Percentiles rank a stretch among this genome's conserved stretches.
Evolutionary conservation across 208 protist genomes (phyloP).

Genomic region (Sergeia podlipaevii): DNA sequence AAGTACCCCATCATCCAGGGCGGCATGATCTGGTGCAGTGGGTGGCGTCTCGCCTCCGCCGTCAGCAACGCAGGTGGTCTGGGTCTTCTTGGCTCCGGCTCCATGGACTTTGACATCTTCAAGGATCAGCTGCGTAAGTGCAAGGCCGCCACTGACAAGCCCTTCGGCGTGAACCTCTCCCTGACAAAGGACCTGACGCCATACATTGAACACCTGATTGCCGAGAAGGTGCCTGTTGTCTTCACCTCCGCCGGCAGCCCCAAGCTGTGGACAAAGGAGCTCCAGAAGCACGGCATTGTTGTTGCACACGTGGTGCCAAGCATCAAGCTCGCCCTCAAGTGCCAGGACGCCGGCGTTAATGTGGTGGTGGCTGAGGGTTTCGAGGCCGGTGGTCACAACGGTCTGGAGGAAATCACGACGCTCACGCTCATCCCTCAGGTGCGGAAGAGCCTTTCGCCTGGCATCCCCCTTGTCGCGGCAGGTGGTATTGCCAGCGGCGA

Average conservation of each 20-base stretch:
- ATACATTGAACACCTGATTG: slow-evolving; percentile 64
- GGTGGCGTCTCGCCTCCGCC: slow-evolving; percentile 67
- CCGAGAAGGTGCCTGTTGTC: slow-evolving; percentile 80
- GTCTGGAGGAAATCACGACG: slow-evolving; percentile 60
- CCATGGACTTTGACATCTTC: slow-evolving; percentile 66
- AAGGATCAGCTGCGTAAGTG: slow-evolving; percentile 47
- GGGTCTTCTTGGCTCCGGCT: slow-evolving; percentile 76
- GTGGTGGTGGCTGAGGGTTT: slow-evolving; percentile 82
- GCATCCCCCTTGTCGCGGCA: slow-evolving; percentile 72
- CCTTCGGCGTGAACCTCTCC: slow-evolving; percentile 81
- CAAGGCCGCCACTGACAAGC: slow-evolving; percentile 48
- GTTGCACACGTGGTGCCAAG: slow-evolving; percentile 80
- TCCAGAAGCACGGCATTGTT: slow-evolving; percentile 63
- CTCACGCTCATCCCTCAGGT: slow-evolving; percentile 65
- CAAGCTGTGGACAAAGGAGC: slow-evolving; percentile 56
- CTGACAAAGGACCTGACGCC: slow-evolving; percentile 26
- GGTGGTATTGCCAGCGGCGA: slow-evolving; percentile 60
- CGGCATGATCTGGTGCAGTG: slow-evolving; percentile 82
- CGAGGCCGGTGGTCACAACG: slow-evolving; percentile 71
- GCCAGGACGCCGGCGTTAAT: slow-evolving; percentile 62
- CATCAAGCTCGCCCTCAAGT: slow-evolving; percentile 74
- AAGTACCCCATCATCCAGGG: slow-evolving; percentile 80
- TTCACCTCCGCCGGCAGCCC: slow-evolving; percentile 86
- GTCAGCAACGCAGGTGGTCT: slow-evolving; percentile 87
- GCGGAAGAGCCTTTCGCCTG: slow-evolving; percentile 35